A percentile compares a stretch with the other conserved stretches of the same genome.
These are phyloP conservation scores for Kappamyces sp. DNA, from an alignment of 192 early-diverging fungal species.

Conservation along the genomic window DNA sequence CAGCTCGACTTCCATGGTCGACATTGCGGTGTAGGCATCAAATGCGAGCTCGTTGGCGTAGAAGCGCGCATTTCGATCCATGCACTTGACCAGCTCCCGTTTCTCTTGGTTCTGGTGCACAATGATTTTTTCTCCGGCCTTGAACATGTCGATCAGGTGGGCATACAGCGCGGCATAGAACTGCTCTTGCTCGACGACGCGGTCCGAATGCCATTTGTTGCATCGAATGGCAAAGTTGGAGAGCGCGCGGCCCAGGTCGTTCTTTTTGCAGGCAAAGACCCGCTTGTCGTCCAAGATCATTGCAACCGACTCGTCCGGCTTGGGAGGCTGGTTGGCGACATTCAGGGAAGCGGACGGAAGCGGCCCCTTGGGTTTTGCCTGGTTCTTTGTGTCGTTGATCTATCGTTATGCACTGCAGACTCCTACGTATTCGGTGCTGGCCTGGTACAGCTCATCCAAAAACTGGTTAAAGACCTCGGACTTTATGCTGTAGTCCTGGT, in stretches of 20 bases:
- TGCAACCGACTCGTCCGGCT: slow-evolving; percentile 1
- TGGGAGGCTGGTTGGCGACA: not conserved
- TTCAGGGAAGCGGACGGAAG: not conserved
- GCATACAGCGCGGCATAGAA: slow-evolving; percentile 29
- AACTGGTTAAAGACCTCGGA: slow-evolving; percentile 38
- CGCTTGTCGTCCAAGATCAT: slow-evolving; percentile 24
- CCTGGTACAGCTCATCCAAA: slow-evolving; percentile 38
- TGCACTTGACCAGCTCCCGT: slow-evolving; percentile 33
- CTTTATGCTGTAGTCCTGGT: slow-evolving; percentile 44
- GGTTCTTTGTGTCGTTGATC: not conserved
- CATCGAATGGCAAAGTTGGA: slow-evolving; percentile 31
- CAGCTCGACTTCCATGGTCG: slow-evolving; percentile 41
- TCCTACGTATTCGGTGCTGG: slow-evolving; percentile 29
- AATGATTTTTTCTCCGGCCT: slow-evolving; percentile 37
- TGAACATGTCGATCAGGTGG: slow-evolving; percentile 36
- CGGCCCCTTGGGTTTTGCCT: not conserved
- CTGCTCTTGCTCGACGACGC: slow-evolving; percentile 38
- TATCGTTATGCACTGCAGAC: too few species aligned
- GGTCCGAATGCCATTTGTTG: slow-evolving; percentile 41
- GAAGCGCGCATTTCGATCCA: slow-evolving; percentile 38
- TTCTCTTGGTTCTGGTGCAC: slow-evolving; percentile 35
- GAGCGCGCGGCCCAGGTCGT: slow-evolving; percentile 34
- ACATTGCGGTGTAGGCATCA: slow-evolving; percentile 35
- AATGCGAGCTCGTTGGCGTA: slow-evolving; percentile 21
- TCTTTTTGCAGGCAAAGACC: slow-evolving; percentile 45